Conservation (phyloP, 192 early-diverging fungal genomes). For the Entophlyctis luteolus region DNA sequence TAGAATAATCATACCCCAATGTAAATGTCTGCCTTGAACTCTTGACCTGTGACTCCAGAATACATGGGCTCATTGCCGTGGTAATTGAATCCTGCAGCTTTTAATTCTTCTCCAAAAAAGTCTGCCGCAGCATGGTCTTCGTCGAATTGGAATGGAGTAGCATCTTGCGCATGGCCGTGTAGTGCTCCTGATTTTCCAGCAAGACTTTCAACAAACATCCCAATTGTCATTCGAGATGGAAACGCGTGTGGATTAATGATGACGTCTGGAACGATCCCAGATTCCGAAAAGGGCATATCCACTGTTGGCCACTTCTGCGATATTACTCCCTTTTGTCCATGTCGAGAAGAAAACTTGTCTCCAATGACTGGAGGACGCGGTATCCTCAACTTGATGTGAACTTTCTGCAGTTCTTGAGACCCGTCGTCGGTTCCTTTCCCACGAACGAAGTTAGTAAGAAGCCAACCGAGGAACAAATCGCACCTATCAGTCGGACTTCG, state of each 20-base stretch:
- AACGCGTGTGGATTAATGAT: constrained; percentile 99
- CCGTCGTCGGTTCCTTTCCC: constrained; percentile 60
- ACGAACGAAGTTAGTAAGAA: not conserved
- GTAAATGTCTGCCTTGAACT: constrained; percentile 98
- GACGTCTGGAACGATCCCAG: constrained; percentile 94
- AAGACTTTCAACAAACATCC: constrained; percentile 98
- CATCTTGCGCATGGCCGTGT: constrained; percentile 91
- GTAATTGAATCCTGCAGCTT: constrained; percentile 91
- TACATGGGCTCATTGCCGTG: constrained; percentile 99
- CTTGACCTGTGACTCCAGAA: constrained; percentile 90
- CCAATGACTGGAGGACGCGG: constrained; percentile 94
- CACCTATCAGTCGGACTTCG: constrained; percentile 76
- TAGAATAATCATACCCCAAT: constrained; percentile 66
- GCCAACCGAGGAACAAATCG: not conserved
- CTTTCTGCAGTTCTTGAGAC: constrained; percentile 71
- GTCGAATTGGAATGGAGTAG: constrained; percentile 85
- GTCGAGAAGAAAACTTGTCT: constrained; percentile 98
- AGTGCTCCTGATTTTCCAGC: constrained; percentile 94
- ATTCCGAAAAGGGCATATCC: constrained; percentile 97
- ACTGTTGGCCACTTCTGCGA: constrained; percentile 95
- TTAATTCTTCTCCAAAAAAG: constrained; percentile 94
- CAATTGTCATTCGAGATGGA: constrained; percentile 99
- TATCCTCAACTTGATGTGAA: constrained; percentile 90
- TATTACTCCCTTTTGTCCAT: constrained; percentile 99
- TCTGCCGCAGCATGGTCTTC: constrained; percentile 88